Base-by-base conservation (phyloP, 164 flowering plant species). In the Tinospora cordifolia region DNA sequence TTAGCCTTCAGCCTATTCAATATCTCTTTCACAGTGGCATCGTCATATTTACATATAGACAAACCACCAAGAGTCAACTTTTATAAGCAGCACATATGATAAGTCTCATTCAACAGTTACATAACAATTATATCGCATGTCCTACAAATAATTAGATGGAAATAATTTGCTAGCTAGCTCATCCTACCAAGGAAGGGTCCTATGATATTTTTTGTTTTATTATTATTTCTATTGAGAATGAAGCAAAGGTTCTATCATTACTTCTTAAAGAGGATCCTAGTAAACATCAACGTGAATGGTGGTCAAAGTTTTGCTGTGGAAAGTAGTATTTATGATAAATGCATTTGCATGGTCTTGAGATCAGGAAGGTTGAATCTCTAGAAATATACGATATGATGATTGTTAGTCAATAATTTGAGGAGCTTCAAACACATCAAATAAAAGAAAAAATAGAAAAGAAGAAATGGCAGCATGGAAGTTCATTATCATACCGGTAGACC, bases 401-500 rank as follows among this genome's bases (percentile, higher is more conserved):
- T 0, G n/a, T 21, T 24, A n/a, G 4, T 54, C 60, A 54, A 54
- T 19, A 44, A 44, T 44, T 44, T 30, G 14, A 14, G 47, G 14
- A 44, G 47, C 47, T 30, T 44, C 14, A 2, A 22, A 15, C 60
- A 54, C 2, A 4, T 1, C 4, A 30, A 30, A 30, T 30, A 30
- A 30, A 30, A 30, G 36, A 30, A 30, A 30, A 30, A 30, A 30
- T 30, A 30, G 27, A 49, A 51, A 63, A 64, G 69, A 62, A 34
- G 59, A 66, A 51, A 71, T 34, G 13, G 17, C 54, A 15, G 62
- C 17, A 51, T 6, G 54, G 14, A 36, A 12, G 39, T 71, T 63
- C 63, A 34, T 14, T 82, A 34, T 14, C 83, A 57, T 87, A 95
- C 99, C 80, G 99, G 98, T 72, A 95, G 87, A 68, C 98, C 97